phyloP scores from a whole-genome alignment of 1,284 basidiomycete genomes.

The Heterobasidion annosum region DNA sequence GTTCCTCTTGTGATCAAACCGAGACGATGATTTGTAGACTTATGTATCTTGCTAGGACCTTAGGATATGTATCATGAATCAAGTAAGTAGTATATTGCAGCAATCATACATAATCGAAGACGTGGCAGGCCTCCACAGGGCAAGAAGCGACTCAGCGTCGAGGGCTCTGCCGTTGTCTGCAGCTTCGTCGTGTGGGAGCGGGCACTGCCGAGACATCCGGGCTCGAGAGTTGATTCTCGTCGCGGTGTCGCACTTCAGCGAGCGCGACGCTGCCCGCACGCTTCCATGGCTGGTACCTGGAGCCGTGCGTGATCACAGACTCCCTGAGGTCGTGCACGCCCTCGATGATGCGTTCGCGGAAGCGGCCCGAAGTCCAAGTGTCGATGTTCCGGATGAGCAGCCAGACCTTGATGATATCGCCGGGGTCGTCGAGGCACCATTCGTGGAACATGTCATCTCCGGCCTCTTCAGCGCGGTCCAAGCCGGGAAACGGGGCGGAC shows the following conservation, averaged over 20 bases:
- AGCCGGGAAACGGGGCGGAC: slow-evolving; percentile 38
- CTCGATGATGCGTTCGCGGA: slow-evolving; percentile 26
- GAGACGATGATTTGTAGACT: no score
- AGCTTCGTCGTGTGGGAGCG: neutral
- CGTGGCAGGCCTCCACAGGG: no score
- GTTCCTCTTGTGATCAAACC: no score
- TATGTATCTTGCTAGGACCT: neutral
- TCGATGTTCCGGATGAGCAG: slow-evolving; percentile 49
- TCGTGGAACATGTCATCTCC: slow-evolving; percentile 28
- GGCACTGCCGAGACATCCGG: neutral
- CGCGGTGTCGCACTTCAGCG: neutral
- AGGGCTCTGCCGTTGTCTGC: no score
- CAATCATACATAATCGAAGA: neutral
- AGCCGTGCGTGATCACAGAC: slow-evolving; percentile 21
- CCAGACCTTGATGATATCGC: slow-evolving; percentile 39
- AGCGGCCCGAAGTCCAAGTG: slow-evolving; percentile 35
- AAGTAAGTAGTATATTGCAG: neutral
- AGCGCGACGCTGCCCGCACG: slow-evolving; percentile 16
- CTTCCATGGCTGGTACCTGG: slow-evolving; percentile 38
- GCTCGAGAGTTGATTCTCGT: neutral
- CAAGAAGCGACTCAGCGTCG: no score
- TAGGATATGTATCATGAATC: neutral
- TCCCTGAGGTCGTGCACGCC: slow-evolving; percentile 30
- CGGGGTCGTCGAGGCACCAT: slow-evolving; percentile 36
- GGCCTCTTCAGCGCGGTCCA: slow-evolving; percentile 1